Conservation (phyloP, 1,139 yeast species). For the Suhomyces bolitotheri region DNA sequence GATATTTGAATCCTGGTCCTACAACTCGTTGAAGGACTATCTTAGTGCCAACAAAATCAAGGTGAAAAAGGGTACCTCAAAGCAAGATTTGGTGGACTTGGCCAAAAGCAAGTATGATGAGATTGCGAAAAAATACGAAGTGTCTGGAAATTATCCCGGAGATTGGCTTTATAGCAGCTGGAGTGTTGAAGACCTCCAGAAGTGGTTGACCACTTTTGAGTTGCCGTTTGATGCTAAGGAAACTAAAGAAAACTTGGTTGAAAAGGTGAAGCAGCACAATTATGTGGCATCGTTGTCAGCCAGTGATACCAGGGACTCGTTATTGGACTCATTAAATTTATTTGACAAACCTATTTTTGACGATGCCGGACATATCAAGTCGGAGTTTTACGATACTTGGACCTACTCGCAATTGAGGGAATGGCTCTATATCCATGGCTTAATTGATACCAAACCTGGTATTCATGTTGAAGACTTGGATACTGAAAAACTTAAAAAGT, state of each 20-base stretch:
- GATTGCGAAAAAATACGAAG: conserved; percentile 33
- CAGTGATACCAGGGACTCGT: conserved; percentile 36
- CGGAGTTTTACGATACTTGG: conserved; percentile 46
- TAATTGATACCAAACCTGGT: conserved; percentile 28
- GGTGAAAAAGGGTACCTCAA: conserved; percentile 27
- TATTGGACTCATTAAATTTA: conserved; percentile 41
- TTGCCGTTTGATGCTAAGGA: conserved; percentile 40
- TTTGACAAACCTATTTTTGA: conserved; percentile 38
- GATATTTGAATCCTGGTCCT: conserved; percentile 55
- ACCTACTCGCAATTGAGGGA: conserved; percentile 32
- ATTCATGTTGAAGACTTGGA: conserved; percentile 21
- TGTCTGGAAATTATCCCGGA: conserved; percentile 52
- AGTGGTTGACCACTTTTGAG: conserved; percentile 50
- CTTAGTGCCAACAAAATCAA: conserved; percentile 36
- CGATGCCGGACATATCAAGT: conserved; percentile 40
- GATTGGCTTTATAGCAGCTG: conserved; percentile 51
- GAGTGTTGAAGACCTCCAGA: conserved; percentile 42
- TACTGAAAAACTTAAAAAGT: conserved; percentile 20
- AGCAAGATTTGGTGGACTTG: conserved; percentile 35
- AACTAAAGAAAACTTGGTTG: conserved; percentile 44
- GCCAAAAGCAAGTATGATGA: conserved; percentile 41
- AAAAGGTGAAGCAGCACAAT: conserved; percentile 42
- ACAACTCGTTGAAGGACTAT: conserved; percentile 32
- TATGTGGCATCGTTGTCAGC: conserved; percentile 38
- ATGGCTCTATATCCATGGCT: conserved; percentile 31